Conservation (phyloP, 495 filamentous ascomycete genomes). For the Tuber borchii region DNA sequence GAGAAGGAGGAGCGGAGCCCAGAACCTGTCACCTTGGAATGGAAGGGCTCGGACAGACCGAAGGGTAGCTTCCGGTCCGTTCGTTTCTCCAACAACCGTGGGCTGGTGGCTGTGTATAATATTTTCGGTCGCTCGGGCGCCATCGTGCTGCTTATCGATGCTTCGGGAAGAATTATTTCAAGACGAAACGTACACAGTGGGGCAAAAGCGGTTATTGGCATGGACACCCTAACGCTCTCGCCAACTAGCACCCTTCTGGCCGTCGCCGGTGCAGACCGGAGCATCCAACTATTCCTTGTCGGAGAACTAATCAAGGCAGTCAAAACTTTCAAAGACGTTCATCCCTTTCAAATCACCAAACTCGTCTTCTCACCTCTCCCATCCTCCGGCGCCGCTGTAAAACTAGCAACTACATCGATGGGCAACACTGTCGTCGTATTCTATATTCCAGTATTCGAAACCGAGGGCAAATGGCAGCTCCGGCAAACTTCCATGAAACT, state of each 20-base stretch:
- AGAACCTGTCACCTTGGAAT: conserved; percentile 22
- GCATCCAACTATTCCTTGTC: conserved; percentile 68
- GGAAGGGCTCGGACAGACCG: conserved; percentile 41
- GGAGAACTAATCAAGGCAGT: conserved; percentile 58
- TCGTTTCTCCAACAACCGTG: conserved; percentile 61
- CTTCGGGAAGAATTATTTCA: conserved; percentile 46
- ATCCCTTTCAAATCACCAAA: conserved; percentile 78
- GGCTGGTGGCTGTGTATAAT: conserved; percentile 51
- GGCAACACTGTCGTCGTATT: conserved; percentile 81
- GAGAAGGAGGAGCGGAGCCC: not conserved
- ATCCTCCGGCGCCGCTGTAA: conserved; percentile 50
- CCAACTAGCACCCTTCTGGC: conserved; percentile 58
- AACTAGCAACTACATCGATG: conserved; percentile 77
- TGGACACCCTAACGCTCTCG: conserved; percentile 47
- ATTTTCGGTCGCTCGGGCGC: conserved; percentile 54
- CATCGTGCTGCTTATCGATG: conserved; percentile 62
- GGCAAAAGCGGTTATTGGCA: conserved; percentile 49
- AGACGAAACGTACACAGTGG: conserved; percentile 53
- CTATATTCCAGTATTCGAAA: conserved; percentile 53
- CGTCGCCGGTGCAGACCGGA: conserved; percentile 73
- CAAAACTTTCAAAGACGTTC: conserved; percentile 61
- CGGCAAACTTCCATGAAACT: conserved; percentile 24
- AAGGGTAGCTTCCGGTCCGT: conserved; percentile 55
- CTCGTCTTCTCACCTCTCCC: conserved; percentile 68
- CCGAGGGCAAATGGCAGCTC: conserved; percentile 24